A percentile compares a stretch with the other conserved stretches of the same genome.
phyloP scores from a whole-genome alignment of 306 rosid genomes.

The Potentilla sterilis region DNA sequence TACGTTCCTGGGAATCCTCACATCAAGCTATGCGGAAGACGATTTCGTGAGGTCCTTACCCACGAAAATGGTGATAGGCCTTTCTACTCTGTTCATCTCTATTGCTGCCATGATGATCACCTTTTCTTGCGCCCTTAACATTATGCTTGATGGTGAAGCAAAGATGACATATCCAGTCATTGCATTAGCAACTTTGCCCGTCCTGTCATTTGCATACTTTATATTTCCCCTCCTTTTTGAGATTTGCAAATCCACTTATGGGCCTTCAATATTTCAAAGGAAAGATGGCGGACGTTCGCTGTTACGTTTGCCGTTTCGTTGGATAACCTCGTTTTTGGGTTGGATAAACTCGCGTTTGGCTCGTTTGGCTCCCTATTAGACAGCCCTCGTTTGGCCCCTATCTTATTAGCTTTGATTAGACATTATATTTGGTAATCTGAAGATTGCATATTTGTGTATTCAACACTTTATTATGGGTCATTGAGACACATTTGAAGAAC shows the following conservation, averaged over 20 bases:
- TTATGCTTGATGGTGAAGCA: slow-evolving; percentile 6
- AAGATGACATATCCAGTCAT: slow-evolving; percentile 21
- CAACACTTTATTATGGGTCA: no score
- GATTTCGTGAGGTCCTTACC: slow-evolving; percentile 38
- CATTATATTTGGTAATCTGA: no score
- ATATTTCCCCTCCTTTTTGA: slow-evolving; percentile 29
- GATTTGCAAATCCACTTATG: slow-evolving; percentile 16
- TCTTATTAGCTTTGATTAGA: no score
- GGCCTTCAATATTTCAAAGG: slow-evolving; percentile 2
- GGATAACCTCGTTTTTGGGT: no score
- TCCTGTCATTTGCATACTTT: slow-evolving; percentile 20
- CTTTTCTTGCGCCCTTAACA: slow-evolving; percentile 31
- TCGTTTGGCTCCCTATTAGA: no score
- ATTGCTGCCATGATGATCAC: slow-evolving; percentile 40
- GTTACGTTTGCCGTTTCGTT: no score
- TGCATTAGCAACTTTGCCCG: slow-evolving; percentile 21
- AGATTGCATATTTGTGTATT: no score
- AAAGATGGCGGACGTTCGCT: not conserved
- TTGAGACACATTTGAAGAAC: no score
- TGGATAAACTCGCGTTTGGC: no score
- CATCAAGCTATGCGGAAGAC: slow-evolving; percentile 38
- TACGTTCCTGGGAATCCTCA: slow-evolving; percentile 34
- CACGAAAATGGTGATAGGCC: slow-evolving; percentile 31
- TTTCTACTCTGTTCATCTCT: slow-evolving; percentile 35
- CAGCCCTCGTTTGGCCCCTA: no score